Evolutionary conservation across 2,329 filamentous ascomycete genomes (phyloP).

Genomic region (Xylaria sp.): DNA sequence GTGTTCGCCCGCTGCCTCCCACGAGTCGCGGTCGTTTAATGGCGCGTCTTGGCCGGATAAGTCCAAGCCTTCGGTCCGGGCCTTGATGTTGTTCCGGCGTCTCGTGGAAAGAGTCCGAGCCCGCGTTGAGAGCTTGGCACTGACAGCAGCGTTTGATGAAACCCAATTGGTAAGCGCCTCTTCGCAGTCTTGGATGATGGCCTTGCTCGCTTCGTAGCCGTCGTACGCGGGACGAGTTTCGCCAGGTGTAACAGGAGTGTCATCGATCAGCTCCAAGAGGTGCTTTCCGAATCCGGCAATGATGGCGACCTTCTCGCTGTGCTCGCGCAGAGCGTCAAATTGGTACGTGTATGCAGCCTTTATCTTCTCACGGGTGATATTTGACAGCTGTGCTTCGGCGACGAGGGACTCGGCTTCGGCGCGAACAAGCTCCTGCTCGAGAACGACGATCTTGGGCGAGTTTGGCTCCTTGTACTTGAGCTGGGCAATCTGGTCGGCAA

Average conservation of each 20-base stretch:
- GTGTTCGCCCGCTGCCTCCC: conserved; percentile 79
- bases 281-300: conserved; percentile 99
- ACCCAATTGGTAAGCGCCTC: conserved; percentile 98
- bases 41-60: conserved; percentile 84
- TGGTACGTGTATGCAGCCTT: conserved; percentile 99
- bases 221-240: conserved; percentile 97
- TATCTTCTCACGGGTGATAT: conserved; percentile 99
- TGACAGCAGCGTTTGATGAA: conserved; percentile 86
- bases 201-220: conserved; percentile 97
- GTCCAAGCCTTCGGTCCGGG: conserved; percentile 77
- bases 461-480: conserved; percentile 99
- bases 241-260: conserved; percentile 95
- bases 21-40: conserved; percentile 81
- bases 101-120: conserved; percentile 89
- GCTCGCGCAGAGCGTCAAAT: conserved; percentile 96
- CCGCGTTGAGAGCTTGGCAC: conserved; percentile 85
- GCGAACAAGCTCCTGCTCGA: conserved; percentile 98
- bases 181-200: conserved; percentile 99
- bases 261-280: conserved; percentile 94
- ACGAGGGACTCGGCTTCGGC: conserved; percentile 99
- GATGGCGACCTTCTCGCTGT: conserved; percentile 97
- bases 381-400: conserved; percentile 96
- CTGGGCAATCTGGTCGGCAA: conserved; percentile 97
- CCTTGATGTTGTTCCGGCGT: conserved; percentile 76
- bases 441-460: conserved; percentile 95